Evolutionary conservation across 2,329 filamentous ascomycete genomes (phyloP), one percentile per base, ranked within the genome.

Genomic region (Nigrospora oryzae): DNA sequence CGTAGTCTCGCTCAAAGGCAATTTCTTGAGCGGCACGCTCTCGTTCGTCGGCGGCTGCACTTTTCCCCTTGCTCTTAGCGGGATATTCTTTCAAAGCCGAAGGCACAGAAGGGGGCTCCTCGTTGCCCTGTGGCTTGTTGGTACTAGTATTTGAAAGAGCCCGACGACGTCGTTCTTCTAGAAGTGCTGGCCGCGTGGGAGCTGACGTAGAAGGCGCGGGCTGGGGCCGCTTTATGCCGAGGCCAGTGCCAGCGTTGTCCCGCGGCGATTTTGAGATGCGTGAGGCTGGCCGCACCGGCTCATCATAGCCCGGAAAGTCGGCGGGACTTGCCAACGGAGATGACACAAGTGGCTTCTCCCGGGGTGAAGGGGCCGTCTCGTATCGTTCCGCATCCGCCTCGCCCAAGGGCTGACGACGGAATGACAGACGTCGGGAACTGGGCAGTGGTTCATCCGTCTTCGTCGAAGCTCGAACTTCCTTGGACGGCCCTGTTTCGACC

Each of bases 1-100:
- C 91, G 56, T 97, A 98, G 53, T 97, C 93, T 52, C 91, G 81
- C 60, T 95, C 90, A 55, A 95, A 86, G 1, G 86, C 86, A 40
- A 94, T 82, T 51, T 97, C 91, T 56, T 95, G 87, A 3, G 87
- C 89, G 4, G 84, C 85, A 59, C 72, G 79, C 56, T 85, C 83
- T 47, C 81, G 80, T 51, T 85, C 83, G 46, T 66, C 64, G 16
- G 61, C 53, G 30, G 63, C 53, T 44, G 56, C 38, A 48, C 62
- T 57, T 38, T 67, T 56, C 17, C 52, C 53, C 40, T 59, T 63
- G 33, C 53, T 56, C 39, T 53, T 67, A 15, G 49, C 55, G 16
- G 52, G 51, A 32, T 63, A 64, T n/a, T 65, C 61, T 30, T 65
- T 56, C 13, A 62, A 57, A 8, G 62, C 59, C 11, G 61, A 63